Percentiles rank a stretch among this genome's conserved stretches.
These are phyloP conservation scores for Nicotiana undulata DNA, from an alignment of 257 asterid genomes.

Conservation along the genomic window DNA sequence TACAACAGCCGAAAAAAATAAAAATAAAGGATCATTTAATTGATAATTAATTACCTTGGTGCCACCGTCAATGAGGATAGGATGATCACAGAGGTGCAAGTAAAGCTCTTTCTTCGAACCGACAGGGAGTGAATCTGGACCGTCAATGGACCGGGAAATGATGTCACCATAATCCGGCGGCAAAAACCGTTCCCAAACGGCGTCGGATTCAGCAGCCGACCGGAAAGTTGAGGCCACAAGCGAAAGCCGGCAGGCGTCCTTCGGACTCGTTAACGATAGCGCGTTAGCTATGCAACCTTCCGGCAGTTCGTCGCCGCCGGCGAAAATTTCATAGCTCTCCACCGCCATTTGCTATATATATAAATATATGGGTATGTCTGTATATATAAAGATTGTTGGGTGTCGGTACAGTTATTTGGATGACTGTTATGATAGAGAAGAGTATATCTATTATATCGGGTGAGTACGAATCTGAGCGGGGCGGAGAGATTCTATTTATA, in stretches of 20 bases:
- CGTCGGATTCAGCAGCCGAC: constrained; percentile 66
- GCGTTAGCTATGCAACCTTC: constrained; percentile 70
- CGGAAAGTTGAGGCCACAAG: constrained; percentile 51
- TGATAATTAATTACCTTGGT: constrained; percentile 36
- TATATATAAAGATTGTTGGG: too few relatives aligned
- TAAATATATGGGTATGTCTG: too few relatives aligned
- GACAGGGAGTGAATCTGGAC: constrained; percentile 15
- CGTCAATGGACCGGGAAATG: constrained; percentile 35
- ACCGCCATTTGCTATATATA: constrained; percentile 27
- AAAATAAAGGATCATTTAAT: neutral
- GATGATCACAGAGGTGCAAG: constrained; percentile 49
- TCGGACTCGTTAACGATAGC: constrained; percentile 63
- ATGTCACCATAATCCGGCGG: constrained; percentile 59
- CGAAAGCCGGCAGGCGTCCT: constrained; percentile 65
- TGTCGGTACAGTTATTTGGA: neutral
- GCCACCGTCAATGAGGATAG: constrained; percentile 56
- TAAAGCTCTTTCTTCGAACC: constrained; percentile 60
- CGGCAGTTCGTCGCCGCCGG: constrained; percentile 38
- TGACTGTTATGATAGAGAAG: neutral
- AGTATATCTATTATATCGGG: neutral
- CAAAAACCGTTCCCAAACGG: constrained; percentile 71
- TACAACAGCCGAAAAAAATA: too few relatives aligned
- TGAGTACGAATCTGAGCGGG: neutral
- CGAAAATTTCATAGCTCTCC: constrained; percentile 11
- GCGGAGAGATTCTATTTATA: neutral